A percentile compares a stretch with the other conserved stretches of the same genome.
These are phyloP conservation scores for Peronospora belbahrii DNA, from an alignment of 352 stramenopile genomes.

Conservation along the genomic window DNA sequence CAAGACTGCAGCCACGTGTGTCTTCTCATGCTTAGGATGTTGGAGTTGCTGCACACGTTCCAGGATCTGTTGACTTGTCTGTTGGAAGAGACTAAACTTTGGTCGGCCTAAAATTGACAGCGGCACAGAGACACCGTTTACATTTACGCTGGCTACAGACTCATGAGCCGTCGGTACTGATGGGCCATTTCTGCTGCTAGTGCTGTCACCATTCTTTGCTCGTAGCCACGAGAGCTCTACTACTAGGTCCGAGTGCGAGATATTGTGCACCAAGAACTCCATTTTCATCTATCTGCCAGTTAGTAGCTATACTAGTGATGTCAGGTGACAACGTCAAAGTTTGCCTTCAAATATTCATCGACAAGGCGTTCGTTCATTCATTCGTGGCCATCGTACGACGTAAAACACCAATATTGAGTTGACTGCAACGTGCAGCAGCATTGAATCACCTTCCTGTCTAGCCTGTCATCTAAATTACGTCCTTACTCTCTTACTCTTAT, in stretches of 20 bases:
- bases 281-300: constrained; percentile 41
- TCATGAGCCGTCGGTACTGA: constrained; percentile 2
- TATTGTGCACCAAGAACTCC: constrained; percentile 96
- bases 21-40: constrained; percentile 6
- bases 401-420: not conserved
- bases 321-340: no score
- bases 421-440: not conserved
- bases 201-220: constrained; percentile 22
- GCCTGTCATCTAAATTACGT: constrained; percentile 26
- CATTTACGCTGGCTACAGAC: constrained; percentile 3
- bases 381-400: constrained; percentile 2
- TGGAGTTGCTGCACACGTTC: constrained; percentile 49
- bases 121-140: constrained; percentile 29
- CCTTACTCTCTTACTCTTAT: constrained; percentile 5
- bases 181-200: constrained; percentile 10
- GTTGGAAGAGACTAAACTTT: constrained; percentile 87
- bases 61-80: constrained; percentile 65
- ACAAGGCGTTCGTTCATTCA: no score
- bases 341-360: no score
- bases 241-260: constrained; percentile 94
- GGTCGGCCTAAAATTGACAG: constrained; percentile 60
- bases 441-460: not conserved
- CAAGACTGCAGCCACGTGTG: constrained; percentile 14
- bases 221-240: constrained; percentile 82
- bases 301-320: no score